Base-by-base conservation (phyloP, 2,329 filamentous ascomycete genomes). In the Botrytis cinerea region DNA sequence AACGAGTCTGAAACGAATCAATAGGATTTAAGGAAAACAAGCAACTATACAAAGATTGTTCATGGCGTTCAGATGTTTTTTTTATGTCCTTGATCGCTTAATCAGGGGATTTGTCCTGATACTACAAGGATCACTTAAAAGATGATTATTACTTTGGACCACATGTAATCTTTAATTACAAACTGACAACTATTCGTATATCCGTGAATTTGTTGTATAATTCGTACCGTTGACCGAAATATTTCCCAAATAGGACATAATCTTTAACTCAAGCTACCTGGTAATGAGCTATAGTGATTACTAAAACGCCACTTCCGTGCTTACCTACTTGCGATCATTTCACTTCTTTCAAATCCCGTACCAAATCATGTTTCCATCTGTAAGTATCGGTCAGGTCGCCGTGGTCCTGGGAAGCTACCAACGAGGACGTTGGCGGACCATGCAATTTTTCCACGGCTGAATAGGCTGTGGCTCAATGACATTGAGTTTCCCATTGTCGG, bases 21-120 rank as follows among this genome's bases (percentile, higher is more conserved):
- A 25, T n/a, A n/a, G 22, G 35, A n/a, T 18, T 7, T 40, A 16
- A 25, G 20, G 46, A 18, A 48, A 46, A 12, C 16, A 7, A 57
- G 22, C 40, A 18, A 25, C 18, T 16, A 32, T 59, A 43, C 48
- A 25, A 57, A 43, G n/a, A 14, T 32, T 32, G 38, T 18, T 57
- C 6, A 69, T 57, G 35, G 54, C 32, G 35, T 28, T 25, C 38
- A 57, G 32, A 28, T 57, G 20, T 7, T 16, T 22, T 22, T 9
- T 57, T 32, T 6, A n/a, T 25, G 32, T n/a, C 66, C 66, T 69
- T 57, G 66, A 57, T 69, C 66, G 66, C 66, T 69, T 69, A 43
- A 57, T 57, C 38, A 69, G 48, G 66, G 66, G 48, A 16, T 20
- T 69, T 28, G 4, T 57, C 28, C 18, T 43, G 10, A 43, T 28